Evolutionary conservation across 768 basidiomycete genomes (phyloP).

Genomic region (Agrocybe pediades): DNA sequence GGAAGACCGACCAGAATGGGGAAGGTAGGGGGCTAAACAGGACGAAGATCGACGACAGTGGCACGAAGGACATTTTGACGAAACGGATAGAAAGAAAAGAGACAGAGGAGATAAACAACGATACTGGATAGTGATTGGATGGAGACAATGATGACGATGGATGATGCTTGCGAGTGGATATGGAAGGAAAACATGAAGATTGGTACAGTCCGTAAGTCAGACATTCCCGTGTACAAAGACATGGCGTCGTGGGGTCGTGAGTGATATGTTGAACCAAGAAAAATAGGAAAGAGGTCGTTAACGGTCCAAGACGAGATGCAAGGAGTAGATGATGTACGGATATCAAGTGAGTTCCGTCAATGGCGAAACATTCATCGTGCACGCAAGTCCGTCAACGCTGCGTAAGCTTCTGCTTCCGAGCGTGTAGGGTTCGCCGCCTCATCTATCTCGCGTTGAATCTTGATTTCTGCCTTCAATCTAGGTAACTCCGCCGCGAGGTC

Average conservation of each 20-base stretch:
- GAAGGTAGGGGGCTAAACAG: background rate
- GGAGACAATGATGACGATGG: background rate
- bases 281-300: background rate
- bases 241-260: background rate
- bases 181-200: background rate
- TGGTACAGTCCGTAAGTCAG: constrained; percentile 7
- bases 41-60: background rate
- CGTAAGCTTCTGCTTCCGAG: constrained; percentile 16
- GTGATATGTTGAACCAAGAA: background rate
- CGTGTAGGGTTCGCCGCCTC: constrained; percentile 22
- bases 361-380: constrained; percentile 4
- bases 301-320: background rate
- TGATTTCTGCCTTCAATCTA: constrained; percentile 58
- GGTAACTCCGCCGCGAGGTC: constrained; percentile 61
- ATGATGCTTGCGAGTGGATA: background rate
- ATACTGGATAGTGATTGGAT: background rate
- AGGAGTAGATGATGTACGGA: background rate
- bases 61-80: background rate
- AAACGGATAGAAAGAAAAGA: background rate
- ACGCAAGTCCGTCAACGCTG: constrained; percentile 10
- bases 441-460: constrained; percentile 36
- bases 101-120: background rate
- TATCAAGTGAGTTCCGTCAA: background rate
- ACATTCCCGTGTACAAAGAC: constrained; percentile 10
- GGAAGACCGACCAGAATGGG: no score